A percentile compares a stretch with the other conserved stretches of the same genome.
These are phyloP conservation scores for Monosporozyma servazzii DNA, from an alignment of 805 yeast species.

Conservation along the genomic window DNA sequence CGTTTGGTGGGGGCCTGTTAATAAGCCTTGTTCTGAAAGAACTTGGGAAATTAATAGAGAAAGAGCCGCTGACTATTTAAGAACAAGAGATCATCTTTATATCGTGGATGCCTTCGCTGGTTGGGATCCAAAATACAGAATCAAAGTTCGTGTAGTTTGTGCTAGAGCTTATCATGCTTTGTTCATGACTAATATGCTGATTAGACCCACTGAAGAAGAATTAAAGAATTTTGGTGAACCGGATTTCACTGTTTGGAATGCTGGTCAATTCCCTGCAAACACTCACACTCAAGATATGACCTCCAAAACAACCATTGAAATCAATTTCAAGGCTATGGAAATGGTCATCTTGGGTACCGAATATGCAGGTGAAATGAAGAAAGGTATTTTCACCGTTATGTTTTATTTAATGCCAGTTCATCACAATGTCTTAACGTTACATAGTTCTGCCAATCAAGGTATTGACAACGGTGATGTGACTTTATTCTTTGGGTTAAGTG, in stretches of 20 bases:
- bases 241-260: slow-evolving; percentile 95
- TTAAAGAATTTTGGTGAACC: slow-evolving; percentile 88
- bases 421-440: slow-evolving; percentile 84
- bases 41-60: slow-evolving; percentile 94
- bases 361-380: slow-evolving; percentile 99
- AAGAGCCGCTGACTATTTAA: slow-evolving; percentile 92
- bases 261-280: slow-evolving; percentile 98
- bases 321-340: slow-evolving; percentile 95
- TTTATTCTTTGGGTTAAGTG: slow-evolving; percentile 91
- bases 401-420: slow-evolving; percentile 96
- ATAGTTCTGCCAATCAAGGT: slow-evolving; percentile 94
- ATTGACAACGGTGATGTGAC: slow-evolving; percentile 74
- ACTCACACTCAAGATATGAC: slow-evolving; percentile 96
- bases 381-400: slow-evolving; percentile 98
- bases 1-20: slow-evolving; percentile 99
- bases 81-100: slow-evolving; percentile 89
- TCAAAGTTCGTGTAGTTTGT: slow-evolving; percentile 90
- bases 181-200: slow-evolving; percentile 97
- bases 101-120: slow-evolving; percentile 97
- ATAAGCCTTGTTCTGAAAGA: slow-evolving; percentile 85
- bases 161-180: slow-evolving; percentile 98
- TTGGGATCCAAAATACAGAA: slow-evolving; percentile 97
- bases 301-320: slow-evolving; percentile 88
- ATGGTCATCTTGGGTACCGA: slow-evolving; percentile 98
- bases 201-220: slow-evolving; percentile 88